phyloP scores from a whole-genome alignment of 148 eudicot species.

The Cornus suecica region DNA sequence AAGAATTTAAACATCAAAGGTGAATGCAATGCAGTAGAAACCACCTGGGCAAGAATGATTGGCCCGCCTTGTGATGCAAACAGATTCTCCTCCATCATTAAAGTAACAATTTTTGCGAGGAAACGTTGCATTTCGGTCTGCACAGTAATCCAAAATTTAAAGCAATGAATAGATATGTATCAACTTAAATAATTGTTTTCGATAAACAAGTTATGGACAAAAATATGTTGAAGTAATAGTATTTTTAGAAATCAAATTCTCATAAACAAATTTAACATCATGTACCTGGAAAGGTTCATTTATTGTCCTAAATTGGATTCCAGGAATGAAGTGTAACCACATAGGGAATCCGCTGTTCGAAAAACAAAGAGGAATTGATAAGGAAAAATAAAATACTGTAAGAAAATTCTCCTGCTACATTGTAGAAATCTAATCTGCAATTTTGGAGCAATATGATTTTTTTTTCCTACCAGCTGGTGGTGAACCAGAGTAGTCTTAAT shows the following conservation, averaged over 20 bases:
- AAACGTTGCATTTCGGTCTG: slow-evolving; percentile 49
- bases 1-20: not conserved
- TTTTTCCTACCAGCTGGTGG: not conserved
- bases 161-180: not conserved
- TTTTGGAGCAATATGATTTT: not conserved
- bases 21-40: not conserved
- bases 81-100: slow-evolving; percentile 48
- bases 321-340: slow-evolving; percentile 53
- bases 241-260: not conserved
- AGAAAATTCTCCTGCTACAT: not conserved
- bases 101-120: slow-evolving; percentile 35
- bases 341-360: slow-evolving; percentile 47
- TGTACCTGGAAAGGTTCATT: slow-evolving; percentile 40
- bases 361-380: not conserved
- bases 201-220: not conserved
- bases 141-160: not conserved
- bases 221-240: not conserved
- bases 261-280: not conserved
- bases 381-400: not conserved
- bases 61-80: slow-evolving; percentile 66
- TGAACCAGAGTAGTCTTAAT: not conserved
- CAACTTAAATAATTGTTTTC: not conserved
- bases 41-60: slow-evolving; percentile 46
- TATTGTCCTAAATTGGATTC: slow-evolving; percentile 46
- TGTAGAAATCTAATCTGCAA: not conserved